Conservation (phyloP, 2,329 filamentous ascomycete genomes). For the Trichoderma koningiopsis region DNA sequence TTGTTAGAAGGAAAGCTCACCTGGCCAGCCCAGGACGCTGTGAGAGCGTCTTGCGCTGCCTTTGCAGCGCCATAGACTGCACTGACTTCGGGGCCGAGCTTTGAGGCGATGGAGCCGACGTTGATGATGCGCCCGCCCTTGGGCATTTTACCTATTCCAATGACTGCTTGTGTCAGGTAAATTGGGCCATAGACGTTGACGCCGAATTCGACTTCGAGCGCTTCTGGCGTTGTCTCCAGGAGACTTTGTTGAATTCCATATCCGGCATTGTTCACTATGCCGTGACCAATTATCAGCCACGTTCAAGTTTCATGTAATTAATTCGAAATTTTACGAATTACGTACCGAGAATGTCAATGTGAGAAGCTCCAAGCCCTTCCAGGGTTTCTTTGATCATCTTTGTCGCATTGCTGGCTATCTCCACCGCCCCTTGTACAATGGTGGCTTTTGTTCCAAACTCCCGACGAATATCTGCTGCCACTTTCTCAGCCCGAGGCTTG, state of each 20-base stretch:
- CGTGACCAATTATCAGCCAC: background rate
- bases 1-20: conserved; percentile 26
- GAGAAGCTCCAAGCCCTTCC: background rate
- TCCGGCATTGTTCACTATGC: background rate
- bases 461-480: background rate
- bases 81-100: background rate
- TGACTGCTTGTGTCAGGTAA: background rate
- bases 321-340: background rate
- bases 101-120: conserved; percentile 6
- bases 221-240: background rate
- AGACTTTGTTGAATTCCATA: background rate
- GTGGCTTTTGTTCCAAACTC: background rate
- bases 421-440: background rate
- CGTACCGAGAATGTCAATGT: background rate
- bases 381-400: background rate
- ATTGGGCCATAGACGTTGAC: background rate
- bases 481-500: background rate
- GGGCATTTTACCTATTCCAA: background rate
- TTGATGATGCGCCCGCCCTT: conserved; percentile 5
- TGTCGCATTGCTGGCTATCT: background rate
- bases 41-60: conserved; percentile 39
- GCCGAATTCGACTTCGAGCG: background rate
- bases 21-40: conserved; percentile 36
- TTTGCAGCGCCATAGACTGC: conserved; percentile 33
- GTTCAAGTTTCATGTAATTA: background rate